phyloP scores from a whole-genome alignment of 371 early-diverging fungal genomes.

The Syncephalastrum contaminatum region DNA sequence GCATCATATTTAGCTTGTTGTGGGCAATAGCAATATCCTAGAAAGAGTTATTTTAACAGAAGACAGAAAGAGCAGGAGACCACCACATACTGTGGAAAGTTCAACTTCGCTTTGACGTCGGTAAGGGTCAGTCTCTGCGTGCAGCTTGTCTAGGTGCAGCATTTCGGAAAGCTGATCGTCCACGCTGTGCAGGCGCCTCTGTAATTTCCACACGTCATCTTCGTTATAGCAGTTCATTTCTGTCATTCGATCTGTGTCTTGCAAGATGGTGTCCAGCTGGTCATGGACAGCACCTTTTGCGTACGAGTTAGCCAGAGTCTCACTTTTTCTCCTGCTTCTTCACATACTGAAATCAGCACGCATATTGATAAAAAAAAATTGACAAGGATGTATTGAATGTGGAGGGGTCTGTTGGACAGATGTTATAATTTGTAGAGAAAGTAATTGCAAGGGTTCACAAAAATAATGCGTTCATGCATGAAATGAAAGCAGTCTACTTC shows the following conservation, averaged over 20 bases:
- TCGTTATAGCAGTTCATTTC: too few relatives aligned
- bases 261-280: neutral
- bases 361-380: neutral
- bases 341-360: conserved; percentile 2
- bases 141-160: conserved; percentile 2
- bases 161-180: too few relatives aligned
- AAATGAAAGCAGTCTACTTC: neutral
- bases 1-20: conserved; percentile 19
- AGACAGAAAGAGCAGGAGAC: too few relatives aligned
- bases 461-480: neutral
- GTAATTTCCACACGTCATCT: too few relatives aligned
- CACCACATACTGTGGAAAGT: conserved; percentile 17
- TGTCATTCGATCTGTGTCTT: too few relatives aligned
- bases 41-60: neutral
- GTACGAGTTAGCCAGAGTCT: too few relatives aligned
- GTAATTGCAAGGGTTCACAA: neutral
- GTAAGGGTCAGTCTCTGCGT: conserved; percentile 25
- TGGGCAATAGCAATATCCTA: conserved; percentile 27
- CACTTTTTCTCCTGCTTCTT: too few relatives aligned
- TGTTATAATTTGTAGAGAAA: conserved; percentile 1
- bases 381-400: too few relatives aligned
- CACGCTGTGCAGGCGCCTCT: neutral
- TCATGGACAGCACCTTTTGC: neutral
- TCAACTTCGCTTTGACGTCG: conserved; percentile 27
- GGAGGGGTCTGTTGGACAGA: neutral